Evolutionary conservation across 148 eudicot genomes (phyloP).

Genomic region (Polygonum maritimum): DNA sequence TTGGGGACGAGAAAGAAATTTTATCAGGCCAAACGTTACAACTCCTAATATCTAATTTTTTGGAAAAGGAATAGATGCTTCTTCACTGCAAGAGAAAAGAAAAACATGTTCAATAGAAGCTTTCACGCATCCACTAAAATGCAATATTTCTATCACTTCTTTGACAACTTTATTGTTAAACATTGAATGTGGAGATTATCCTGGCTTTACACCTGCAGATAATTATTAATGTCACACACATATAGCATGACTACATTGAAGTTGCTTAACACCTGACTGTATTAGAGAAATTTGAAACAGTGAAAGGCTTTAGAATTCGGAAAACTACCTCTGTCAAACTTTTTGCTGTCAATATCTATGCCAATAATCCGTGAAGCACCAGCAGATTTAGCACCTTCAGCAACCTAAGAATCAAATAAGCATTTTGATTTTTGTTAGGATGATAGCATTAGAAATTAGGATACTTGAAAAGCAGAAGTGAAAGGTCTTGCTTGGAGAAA

Average conservation of each 20-base stretch:
- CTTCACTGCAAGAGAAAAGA: neutral
- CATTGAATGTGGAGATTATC: neutral
- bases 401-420: constrained; percentile 46
- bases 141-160: neutral
- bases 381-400: constrained; percentile 51
- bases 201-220: neutral
- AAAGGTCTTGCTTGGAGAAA: constrained; percentile 16
- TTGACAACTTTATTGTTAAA: neutral
- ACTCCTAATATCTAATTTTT: neutral
- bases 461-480: neutral
- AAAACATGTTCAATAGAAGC: neutral
- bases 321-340: constrained; percentile 62
- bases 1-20: neutral
- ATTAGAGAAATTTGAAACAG: neutral
- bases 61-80: neutral
- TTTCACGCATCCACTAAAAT: neutral
- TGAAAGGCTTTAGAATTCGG: neutral
- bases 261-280: neutral
- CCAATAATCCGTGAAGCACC: constrained; percentile 53
- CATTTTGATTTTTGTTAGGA: neutral
- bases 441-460: neutral
- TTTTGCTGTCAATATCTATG: constrained; percentile 82
- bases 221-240: neutral
- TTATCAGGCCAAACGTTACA: neutral
- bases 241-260: neutral